Base-by-base conservation (phyloP, 352 stramenopile species). In the Elongisporangium prolatum region DNA sequence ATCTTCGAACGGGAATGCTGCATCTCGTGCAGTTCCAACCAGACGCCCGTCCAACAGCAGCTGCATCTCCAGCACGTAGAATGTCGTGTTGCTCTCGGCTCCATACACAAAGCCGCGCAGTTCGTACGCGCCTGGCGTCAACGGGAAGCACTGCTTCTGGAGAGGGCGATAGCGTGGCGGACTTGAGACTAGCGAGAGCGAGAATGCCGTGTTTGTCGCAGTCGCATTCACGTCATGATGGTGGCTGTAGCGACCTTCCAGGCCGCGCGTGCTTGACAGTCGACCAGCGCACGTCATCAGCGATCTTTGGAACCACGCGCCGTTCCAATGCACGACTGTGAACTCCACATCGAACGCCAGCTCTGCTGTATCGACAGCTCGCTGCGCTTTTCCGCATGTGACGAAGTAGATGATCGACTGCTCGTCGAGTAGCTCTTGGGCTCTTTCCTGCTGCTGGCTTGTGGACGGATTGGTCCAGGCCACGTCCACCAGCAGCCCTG, bases 71-170 rank as follows among this genome's bases (percentile, higher is more conserved):
- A 87, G 86, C 8, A 88, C 75, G 37, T 80, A 76, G 28, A 14
- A 40, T 9, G 28, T 28, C 18, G 18, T 59, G 25, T n/a, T 44
- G n/a, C 69, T 63, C 34, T 82, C 86, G 48, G 77, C 68, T 7
- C 71, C 77, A 13, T 87, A 80, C 1, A 77, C 86, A 48, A 74
- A 77, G 14, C 80, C 80, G 18, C 64, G 63, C 20, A 89, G 20
- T 20, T 72, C 60, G 48, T 89, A 89, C 0, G 22, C 48, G 17
- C 79, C 79, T 7, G 77, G 76, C 0, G 73, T 87, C 22, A 89
- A 50, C 5, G 77, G 79, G 16, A 67, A 61, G 11, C n/a, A 38
- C n/a, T 62, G 18, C 50, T 28, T n/a, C 21, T 47, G 7, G 49
- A 89, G 52, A 9, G 68, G 59, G 4, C 63, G 57, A 6, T 40